Evolutionary conservation across 2,329 filamentous ascomycete genomes (phyloP).

Genomic region (Didymella arachidicola): DNA sequence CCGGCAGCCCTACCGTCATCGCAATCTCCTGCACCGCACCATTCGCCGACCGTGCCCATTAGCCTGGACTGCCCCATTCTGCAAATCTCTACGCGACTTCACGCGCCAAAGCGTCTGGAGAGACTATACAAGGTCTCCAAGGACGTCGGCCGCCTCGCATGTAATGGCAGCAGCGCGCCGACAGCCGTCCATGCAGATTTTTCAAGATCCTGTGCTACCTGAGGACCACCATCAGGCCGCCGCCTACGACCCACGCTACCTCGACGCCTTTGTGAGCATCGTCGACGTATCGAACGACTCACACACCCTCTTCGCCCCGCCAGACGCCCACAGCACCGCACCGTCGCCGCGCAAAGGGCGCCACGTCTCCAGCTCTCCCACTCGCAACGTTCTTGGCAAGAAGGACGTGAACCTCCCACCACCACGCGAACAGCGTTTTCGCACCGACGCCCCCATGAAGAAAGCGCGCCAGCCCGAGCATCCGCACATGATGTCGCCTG

Average conservation of each 20-base stretch:
- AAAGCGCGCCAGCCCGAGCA: slow-evolving; percentile 59
- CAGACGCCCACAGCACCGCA: slow-evolving; percentile 54
- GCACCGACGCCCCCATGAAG: slow-evolving; percentile 74
- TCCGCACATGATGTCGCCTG: slow-evolving; percentile 54
- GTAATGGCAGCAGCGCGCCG: slow-evolving; percentile 65
- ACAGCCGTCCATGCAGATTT: slow-evolving; percentile 64
- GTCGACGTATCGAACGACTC: slow-evolving; percentile 60
- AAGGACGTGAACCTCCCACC: slow-evolving; percentile 75
- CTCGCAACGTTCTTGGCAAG: slow-evolving; percentile 64
- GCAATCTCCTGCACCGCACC: slow-evolving; percentile 42
- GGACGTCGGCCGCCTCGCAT: slow-evolving; percentile 37
- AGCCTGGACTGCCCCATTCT: slow-evolving; percentile 32
- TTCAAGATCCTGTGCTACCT: slow-evolving; percentile 61
- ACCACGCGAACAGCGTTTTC: slow-evolving; percentile 62
- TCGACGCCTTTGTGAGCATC: slow-evolving; percentile 55
- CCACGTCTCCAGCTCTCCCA: slow-evolving; percentile 65
- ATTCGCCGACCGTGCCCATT: slow-evolving; percentile 37
- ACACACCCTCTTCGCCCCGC: slow-evolving; percentile 73
- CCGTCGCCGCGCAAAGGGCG: slow-evolving; percentile 74
- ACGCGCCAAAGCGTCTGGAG: slow-evolving; percentile 50
- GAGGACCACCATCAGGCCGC: slow-evolving; percentile 55
- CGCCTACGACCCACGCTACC: slow-evolving; percentile 61
- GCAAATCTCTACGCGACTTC: slow-evolving; percentile 48
- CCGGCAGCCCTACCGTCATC: slow-evolving; percentile 40
- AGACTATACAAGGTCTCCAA: slow-evolving; percentile 41